A percentile compares a stretch with the other conserved stretches of the same genome.
Conservation (phyloP, 2,329 filamentous ascomycete species). For the Pestalotiopsis sp. region DNA sequence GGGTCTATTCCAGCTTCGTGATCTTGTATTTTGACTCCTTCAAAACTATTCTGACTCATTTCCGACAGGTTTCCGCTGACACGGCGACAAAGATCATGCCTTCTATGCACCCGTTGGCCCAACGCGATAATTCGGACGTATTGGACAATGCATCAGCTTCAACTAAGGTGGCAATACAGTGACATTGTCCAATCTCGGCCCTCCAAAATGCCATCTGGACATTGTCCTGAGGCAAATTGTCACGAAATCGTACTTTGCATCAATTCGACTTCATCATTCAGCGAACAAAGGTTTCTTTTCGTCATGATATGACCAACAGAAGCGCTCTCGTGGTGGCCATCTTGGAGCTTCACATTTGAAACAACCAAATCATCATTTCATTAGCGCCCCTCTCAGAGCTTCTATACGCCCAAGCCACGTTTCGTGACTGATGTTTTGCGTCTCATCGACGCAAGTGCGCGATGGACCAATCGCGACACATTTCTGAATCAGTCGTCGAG, state of each 20-base stretch:
- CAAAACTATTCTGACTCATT: neutral
- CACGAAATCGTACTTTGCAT: neutral
- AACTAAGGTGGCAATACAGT: too few species aligned
- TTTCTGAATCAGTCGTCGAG: neutral
- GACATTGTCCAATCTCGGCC: too few species aligned
- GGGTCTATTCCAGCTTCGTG: neutral
- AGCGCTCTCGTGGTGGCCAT: neutral
- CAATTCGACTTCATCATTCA: neutral
- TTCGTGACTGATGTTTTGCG: conserved; percentile 2
- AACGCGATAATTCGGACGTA: neutral
- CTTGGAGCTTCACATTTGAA: conserved; percentile 1
- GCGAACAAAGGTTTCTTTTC: neutral
- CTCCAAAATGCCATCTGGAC: too few species aligned
- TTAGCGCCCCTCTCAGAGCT: neutral
- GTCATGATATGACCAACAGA: neutral
- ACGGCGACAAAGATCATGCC: neutral
- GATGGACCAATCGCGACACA: conserved; percentile 12
- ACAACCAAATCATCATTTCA: neutral
- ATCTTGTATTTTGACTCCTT: neutral
- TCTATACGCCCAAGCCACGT: conserved; percentile 2
- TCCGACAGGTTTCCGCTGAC: neutral
- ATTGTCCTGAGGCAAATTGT: too few species aligned
- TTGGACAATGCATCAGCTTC: too few species aligned
- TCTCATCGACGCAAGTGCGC: conserved; percentile 14
- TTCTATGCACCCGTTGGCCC: neutral